Evolutionary conservation across 352 stramenopile species (phyloP).

Genomic region (Globisporangium paddicum): DNA sequence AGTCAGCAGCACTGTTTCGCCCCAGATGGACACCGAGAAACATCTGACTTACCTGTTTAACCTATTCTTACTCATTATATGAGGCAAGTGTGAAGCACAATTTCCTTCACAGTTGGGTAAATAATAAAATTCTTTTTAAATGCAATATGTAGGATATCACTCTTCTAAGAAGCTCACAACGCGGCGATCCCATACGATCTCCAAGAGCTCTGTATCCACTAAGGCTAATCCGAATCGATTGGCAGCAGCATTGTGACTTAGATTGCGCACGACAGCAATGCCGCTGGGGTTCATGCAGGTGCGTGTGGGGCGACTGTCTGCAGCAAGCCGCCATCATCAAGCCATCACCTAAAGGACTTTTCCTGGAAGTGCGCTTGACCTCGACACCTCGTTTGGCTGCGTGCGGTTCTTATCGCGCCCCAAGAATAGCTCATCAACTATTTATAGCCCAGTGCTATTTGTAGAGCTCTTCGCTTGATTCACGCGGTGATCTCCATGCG

Average conservation of each 20-base stretch:
- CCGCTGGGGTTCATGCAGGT: no score
- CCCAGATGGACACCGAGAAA: conserved; percentile 1
- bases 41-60: not conserved
- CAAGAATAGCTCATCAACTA: not conserved
- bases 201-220: not conserved
- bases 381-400: no score
- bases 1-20: not conserved
- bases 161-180: not conserved
- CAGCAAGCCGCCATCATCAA: no score
- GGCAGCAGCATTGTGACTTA: not conserved
- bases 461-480: not conserved
- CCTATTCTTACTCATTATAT: not conserved
- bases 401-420: not conserved
- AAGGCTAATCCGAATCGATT: not conserved
- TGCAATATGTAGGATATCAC: not conserved
- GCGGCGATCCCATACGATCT: conserved; percentile 1
- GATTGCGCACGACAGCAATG: not conserved
- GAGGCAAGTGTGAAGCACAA: not conserved
- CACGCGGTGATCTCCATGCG: not conserved
- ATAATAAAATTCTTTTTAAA: not conserved
- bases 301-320: no score
- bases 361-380: no score
- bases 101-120: not conserved
- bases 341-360: no score
- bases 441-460: not conserved